These are phyloP conservation scores for Fraxinus dipetala DNA, from an alignment of 305 asterid genomes.

Conservation along the genomic window DNA sequence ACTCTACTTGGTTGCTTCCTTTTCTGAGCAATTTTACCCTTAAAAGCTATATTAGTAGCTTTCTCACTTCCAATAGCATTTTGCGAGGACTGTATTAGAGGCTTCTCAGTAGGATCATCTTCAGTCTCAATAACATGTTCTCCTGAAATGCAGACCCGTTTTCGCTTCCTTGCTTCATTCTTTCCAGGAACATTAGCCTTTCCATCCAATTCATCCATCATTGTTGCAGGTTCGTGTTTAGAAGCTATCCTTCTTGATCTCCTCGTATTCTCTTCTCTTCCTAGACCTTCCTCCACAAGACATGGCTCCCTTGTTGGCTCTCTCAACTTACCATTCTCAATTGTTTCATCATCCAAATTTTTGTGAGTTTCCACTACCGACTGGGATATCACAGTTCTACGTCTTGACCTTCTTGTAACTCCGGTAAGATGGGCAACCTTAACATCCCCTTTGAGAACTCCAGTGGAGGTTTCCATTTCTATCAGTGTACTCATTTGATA, in stretches of 20 bases:
- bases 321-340: constrained; percentile 16
- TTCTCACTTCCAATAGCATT: constrained; percentile 23
- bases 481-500: constrained; percentile 17
- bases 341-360: constrained; percentile 7
- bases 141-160: constrained; percentile 14
- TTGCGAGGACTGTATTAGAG: constrained; percentile 9
- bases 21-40: constrained; percentile 8
- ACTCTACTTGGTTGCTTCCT: constrained; percentile 17
- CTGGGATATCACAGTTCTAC: constrained; percentile 13
- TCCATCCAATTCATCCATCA: constrained; percentile 13
- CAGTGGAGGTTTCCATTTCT: constrained; percentile 11
- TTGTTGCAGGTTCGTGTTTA: constrained; percentile 14
- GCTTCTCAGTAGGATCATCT: constrained; percentile 13
- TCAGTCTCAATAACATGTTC: constrained; percentile 9
- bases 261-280: constrained; percentile 24
- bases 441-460: constrained; percentile 17
- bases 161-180: constrained; percentile 26
- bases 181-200: constrained; percentile 25
- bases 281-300: constrained; percentile 18
- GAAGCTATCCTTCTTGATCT: constrained; percentile 37
- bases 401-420: constrained; percentile 30
- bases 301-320: constrained; percentile 19
- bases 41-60: constrained; percentile 17
- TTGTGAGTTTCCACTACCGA: constrained; percentile 11
- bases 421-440: constrained; percentile 21